Conservation (phyloP, 1,284 basidiomycete species). For the Moesziomyces globuligerus region DNA sequence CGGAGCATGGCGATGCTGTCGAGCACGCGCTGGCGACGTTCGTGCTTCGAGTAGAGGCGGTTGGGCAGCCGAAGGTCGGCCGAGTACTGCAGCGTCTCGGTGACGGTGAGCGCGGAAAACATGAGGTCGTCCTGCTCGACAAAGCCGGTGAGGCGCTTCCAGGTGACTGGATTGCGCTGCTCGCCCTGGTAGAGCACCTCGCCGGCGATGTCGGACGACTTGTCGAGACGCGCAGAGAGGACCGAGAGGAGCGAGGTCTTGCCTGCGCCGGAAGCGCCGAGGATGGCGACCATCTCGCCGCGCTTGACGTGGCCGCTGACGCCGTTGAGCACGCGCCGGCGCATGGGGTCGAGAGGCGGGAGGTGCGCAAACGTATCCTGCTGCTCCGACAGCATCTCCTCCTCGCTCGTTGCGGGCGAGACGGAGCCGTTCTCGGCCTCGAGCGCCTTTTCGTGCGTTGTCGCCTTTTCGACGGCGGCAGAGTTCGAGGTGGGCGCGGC, state of each 20-base stretch:
- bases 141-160: slow-evolving; percentile 54
- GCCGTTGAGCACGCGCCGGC: slow-evolving; percentile 41
- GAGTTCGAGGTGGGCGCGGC: not conserved
- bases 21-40: slow-evolving; percentile 47
- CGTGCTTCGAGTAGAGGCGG: slow-evolving; percentile 30
- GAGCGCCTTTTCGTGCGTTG: slow-evolving; percentile 1
- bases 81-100: slow-evolving; percentile 52
- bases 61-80: slow-evolving; percentile 48
- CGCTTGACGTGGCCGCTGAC: slow-evolving; percentile 46
- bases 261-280: slow-evolving; percentile 55
- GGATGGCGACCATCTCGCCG: slow-evolving; percentile 52
- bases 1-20: slow-evolving; percentile 52
- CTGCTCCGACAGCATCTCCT: slow-evolving; percentile 22
- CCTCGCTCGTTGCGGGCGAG: slow-evolving; percentile 3
- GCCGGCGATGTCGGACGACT: slow-evolving; percentile 44
- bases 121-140: slow-evolving; percentile 60
- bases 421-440: slow-evolving; percentile 21
- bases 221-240: slow-evolving; percentile 48
- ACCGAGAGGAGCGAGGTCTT: slow-evolving; percentile 57
- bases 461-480: slow-evolving; percentile 3
- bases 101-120: slow-evolving; percentile 49
- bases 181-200: slow-evolving; percentile 40
- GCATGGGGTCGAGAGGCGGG: slow-evolving; percentile 34
- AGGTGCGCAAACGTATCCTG: slow-evolving; percentile 35
- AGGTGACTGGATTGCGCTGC: slow-evolving; percentile 46